Evolutionary conservation across 2,329 filamentous ascomycete genomes (phyloP), one percentile per base, ranked within the genome.

Genomic region (Talaromyces marneffei): DNA sequence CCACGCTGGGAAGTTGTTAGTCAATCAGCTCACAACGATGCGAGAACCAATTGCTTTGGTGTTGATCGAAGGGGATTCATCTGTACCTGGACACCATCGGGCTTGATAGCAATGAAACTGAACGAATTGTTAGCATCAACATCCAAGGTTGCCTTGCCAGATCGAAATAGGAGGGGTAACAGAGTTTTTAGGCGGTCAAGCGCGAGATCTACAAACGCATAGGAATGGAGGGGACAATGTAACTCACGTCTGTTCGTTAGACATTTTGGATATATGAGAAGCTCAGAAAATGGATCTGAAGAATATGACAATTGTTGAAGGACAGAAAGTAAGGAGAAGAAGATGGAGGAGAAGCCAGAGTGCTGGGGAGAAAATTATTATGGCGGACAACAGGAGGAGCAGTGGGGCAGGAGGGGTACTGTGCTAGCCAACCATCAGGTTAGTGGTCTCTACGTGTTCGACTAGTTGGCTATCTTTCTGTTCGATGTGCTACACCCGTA

Each of bases 21-120:
- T 75, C 62, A 75, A 71, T 68, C 57, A 18, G 53, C 55, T 60
- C 31, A 23, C 25, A 18, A 37, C n/a, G n/a, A 10, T 20, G 16
- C 14, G 23, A 35, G 35, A 25, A 20, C 37, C 37, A 27, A 48
- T 39, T 44, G 48, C 12, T 27, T 27, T 23, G 18, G 10, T 9
- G 14, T 39, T 16, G 27, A 16, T 52, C 54, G 27, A 54, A n/a
- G 14, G 16, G 44, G 18, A 16, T 20, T 31, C 8, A 23, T 18
- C 33, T 82, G 71, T 88, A 96, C 92, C 88, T 97, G 94, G 83
- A 97, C 94, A 80, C 94, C 94, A 83, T 97, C 94, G 73, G 93
- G 94, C 92, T 99, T 99, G 87, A 99, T 91, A 78, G 94, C 94
- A 86, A 97, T 97, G 90, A 97, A 97, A 84, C 93, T 97, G 75